Percentiles rank a stretch among this genome's conserved stretches.
Evolutionary conservation across 352 stramenopile species (phyloP).

Genomic region (Elongisporangium undulatum): DNA sequence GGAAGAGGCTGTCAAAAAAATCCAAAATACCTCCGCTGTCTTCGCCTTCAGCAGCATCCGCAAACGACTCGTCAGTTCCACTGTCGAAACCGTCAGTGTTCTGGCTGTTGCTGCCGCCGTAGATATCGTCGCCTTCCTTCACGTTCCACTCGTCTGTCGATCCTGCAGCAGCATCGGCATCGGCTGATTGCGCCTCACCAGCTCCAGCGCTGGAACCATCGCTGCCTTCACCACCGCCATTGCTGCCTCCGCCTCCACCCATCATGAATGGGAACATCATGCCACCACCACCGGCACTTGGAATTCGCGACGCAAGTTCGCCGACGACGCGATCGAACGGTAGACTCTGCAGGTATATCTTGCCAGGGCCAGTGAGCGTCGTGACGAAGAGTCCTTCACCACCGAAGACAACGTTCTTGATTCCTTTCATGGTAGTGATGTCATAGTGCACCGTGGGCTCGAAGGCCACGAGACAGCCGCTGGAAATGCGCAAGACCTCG

Average conservation of each 20-base stretch:
- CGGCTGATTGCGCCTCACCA: constrained; percentile 18
- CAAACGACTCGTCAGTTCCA: constrained; percentile 14
- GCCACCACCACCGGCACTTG: constrained; percentile 61
- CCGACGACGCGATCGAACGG: constrained; percentile 91
- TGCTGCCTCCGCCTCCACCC: constrained; percentile 40
- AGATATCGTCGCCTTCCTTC: constrained; percentile 44
- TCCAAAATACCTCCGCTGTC: constrained; percentile 42
- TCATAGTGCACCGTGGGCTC: constrained; percentile 85
- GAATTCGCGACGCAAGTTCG: constrained; percentile 89
- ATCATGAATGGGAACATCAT: constrained; percentile 88
- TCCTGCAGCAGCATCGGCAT: constrained; percentile 8
- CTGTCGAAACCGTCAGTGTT: constrained; percentile 3
- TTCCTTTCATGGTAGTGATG: constrained; percentile 89
- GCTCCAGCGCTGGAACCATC: constrained; percentile 17
- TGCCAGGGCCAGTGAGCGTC: constrained; percentile 88
- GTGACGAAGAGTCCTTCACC: constrained; percentile 94
- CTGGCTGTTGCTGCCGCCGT: constrained; percentile 17
- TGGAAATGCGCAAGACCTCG: constrained; percentile 90
- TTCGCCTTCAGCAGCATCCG: constrained; percentile 15
- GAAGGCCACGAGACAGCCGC: constrained; percentile 90
- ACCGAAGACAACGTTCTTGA: constrained; percentile 95
- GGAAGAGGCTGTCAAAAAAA: constrained; percentile 60
- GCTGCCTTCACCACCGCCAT: constrained; percentile 21
- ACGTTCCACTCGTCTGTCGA: constrained; percentile 23
- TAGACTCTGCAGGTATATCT: constrained; percentile 90